Evolutionary conservation across 495 filamentous ascomycete genomes (phyloP).

Genomic region (Talaromyces adpressus): DNA sequence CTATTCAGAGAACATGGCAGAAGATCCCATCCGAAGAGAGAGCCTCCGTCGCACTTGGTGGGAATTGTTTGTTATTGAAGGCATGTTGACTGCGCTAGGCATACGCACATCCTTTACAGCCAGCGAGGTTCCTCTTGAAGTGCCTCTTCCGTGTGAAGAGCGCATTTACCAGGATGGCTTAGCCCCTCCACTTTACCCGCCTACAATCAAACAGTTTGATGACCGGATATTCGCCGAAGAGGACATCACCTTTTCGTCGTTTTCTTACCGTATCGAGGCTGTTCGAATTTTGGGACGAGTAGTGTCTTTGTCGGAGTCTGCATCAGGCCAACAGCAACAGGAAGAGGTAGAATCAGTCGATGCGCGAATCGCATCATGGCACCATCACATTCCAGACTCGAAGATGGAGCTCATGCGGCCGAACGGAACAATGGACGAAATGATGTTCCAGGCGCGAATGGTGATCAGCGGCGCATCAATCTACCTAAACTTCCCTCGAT

Average conservation of each 20-base stretch:
- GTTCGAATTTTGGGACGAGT: conserved; percentile 69
- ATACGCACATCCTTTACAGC: conserved; percentile 29
- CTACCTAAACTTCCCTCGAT: conserved; percentile 41
- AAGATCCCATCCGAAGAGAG: conserved; percentile 57
- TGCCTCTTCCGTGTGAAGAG: conserved; percentile 38
- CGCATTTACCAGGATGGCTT: conserved; percentile 40
- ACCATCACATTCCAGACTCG: conserved; percentile 67
- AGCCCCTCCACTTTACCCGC: conserved; percentile 23
- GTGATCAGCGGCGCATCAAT: conserved; percentile 56
- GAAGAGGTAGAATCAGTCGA: conserved; percentile 54
- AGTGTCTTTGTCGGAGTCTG: conserved; percentile 40
- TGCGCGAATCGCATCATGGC: conserved; percentile 73
- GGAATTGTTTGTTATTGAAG: conserved; percentile 78
- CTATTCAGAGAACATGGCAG: conserved; percentile 39
- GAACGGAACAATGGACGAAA: conserved; percentile 67
- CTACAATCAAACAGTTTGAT: conserved; percentile 38
- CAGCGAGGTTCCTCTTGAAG: conserved; percentile 28
- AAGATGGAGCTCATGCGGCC: conserved; percentile 65
- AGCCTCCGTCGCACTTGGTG: conserved; percentile 85
- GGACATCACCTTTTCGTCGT: conserved; percentile 41
- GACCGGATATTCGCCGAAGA: conserved; percentile 39
- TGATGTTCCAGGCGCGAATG: conserved; percentile 89
- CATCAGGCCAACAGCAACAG: conserved; percentile 37
- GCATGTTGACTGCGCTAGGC: conserved; percentile 42
- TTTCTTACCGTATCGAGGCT: conserved; percentile 49